Base-by-base conservation (phyloP, 192 early-diverging fungal genomes). In the Geranomyces michiganensis region DNA sequence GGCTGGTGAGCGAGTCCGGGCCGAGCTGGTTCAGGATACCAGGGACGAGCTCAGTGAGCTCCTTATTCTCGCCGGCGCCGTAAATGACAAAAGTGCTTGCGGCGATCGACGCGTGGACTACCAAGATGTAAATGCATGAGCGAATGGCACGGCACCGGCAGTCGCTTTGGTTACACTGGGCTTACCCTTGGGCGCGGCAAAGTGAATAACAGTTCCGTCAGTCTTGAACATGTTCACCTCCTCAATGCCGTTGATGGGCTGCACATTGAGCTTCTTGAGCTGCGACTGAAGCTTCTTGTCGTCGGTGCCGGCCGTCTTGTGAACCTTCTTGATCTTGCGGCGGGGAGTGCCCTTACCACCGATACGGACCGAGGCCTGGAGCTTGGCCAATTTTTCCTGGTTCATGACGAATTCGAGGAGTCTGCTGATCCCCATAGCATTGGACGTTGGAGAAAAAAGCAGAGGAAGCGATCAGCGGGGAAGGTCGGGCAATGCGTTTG, bases 221-320 rank as follows among this genome's bases (percentile, higher is more conserved):
- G 90, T 89, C 84, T 88, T 92, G 87, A 98, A 97, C 93, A 99
- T 97, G 90, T 98, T 98, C 83, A 99, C 93, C 74, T 97, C 92
- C 85, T 97, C 96, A 69, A 98, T 91, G 70, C 83, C 86, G 76
- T 86, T 80, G 70, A 97, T 86, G 68, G 88, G 84, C 82, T 94
- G 91, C 58, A 93, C 89, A 74, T 91, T 88, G 65, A 98, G 88
- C 90, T 97, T 96, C 78, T 92, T 94, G 67, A 97, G 85, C 64
- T 91, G 87, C 63, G 89, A 83, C 74, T 91, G 85, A 56, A 98
- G 91, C 91, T 96, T 97, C 77, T 93, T 94, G 85, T 97, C 95
- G 78, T 99, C 95, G 79, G 89, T 84, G 41, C 83, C 87, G 53
- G 82, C 72, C 49, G 84, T 88, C 85, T 94, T 93, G 63, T 82